Conservation (phyloP, 257 asterid species). For the Solanum arcanum region DNA sequence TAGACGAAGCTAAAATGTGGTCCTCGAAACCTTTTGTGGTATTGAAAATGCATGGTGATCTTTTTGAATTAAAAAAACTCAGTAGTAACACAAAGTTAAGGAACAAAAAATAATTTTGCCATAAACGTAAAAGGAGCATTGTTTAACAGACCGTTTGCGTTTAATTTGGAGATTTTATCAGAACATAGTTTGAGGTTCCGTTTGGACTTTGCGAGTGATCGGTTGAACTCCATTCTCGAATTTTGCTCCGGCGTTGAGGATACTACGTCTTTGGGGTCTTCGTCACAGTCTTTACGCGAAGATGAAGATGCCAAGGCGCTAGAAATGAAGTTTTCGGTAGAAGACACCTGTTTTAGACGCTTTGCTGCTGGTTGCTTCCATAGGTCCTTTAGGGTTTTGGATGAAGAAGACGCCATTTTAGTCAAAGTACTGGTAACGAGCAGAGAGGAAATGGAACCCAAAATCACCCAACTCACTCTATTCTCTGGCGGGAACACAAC, state of each 20-base stretch:
- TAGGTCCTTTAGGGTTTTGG: conserved; percentile 65
- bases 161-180: conserved; percentile 36
- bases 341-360: conserved; percentile 48
- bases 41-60: not conserved
- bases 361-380: conserved; percentile 70
- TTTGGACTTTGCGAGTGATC: conserved; percentile 66
- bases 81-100: not conserved
- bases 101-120: not conserved
- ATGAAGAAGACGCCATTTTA: conserved; percentile 18
- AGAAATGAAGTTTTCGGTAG: conserved; percentile 2
- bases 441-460: not conserved
- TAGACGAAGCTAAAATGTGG: not conserved
- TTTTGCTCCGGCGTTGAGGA: conserved; percentile 48
- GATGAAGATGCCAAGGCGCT: conserved; percentile 13
- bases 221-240: conserved; percentile 55
- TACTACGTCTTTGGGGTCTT: conserved; percentile 12
- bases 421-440: not conserved
- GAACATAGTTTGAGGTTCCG: conserved; percentile 61
- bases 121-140: not conserved
- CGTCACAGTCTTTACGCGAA: not conserved
- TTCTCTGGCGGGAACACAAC: too few relatives aligned
- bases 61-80: not conserved
- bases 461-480: not conserved
- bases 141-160: not conserved
- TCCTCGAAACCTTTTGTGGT: not conserved